A percentile compares a stretch with the other conserved stretches of the same genome.
Evolutionary conservation across 2,329 filamentous ascomycete species (phyloP).

Genomic region (Elsinoe necatrix): DNA sequence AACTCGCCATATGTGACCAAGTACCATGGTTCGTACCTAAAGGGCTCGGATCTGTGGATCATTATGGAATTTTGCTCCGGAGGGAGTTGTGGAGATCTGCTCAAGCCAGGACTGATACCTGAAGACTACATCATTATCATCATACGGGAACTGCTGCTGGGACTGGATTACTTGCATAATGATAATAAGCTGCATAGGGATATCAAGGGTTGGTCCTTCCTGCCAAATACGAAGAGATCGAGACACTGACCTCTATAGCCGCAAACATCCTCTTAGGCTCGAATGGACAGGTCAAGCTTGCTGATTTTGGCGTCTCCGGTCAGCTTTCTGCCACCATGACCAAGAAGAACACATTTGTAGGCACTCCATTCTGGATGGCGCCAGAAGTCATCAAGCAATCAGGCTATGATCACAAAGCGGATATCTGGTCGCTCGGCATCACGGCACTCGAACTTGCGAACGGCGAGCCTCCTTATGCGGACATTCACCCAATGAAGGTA

Average conservation of each 20-base stretch:
- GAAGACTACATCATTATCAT: constrained; percentile 98
- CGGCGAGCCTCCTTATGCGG: constrained; percentile 87
- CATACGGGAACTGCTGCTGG: constrained; percentile 76
- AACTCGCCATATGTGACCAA: constrained; percentile 95
- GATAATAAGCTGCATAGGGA: constrained; percentile 96
- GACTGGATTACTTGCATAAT: constrained; percentile 83
- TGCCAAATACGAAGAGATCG: background rate
- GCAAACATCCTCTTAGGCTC: constrained; percentile 85
- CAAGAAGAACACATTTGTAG: constrained; percentile 98
- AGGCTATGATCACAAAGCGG: constrained; percentile 94
- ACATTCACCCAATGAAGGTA: constrained; percentile 98
- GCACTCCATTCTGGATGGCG: constrained; percentile 99
- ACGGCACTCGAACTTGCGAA: constrained; percentile 86
- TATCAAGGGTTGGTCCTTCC: constrained; percentile 66
- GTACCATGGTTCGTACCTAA: constrained; percentile 94
- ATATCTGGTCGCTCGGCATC: constrained; percentile 95
- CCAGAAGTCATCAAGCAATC: constrained; percentile 98
- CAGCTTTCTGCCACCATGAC: constrained; percentile 97
- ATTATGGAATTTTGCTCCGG: constrained; percentile 99
- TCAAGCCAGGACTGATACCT: constrained; percentile 84
- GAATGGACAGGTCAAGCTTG: constrained; percentile 91
- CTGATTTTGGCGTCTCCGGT: constrained; percentile 93
- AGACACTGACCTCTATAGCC: constrained; percentile 43
- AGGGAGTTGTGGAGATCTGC: constrained; percentile 87
- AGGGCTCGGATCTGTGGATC: constrained; percentile 95